phyloP scores from a whole-genome alignment of 129 eudicot species.

The Arctium lappa region DNA sequence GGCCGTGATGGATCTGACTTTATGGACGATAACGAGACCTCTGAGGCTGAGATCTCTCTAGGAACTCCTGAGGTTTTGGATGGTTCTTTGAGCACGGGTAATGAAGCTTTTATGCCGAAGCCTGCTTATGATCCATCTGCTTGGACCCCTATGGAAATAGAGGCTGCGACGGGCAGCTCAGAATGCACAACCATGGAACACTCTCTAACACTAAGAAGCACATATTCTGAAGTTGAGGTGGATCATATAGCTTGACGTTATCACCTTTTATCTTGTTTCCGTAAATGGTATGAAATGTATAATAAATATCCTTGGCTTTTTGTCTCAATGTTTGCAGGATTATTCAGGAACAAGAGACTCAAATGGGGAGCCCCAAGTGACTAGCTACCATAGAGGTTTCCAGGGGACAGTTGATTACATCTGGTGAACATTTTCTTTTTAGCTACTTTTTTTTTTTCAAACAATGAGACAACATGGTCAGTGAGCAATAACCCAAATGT shows the following conservation, averaged over 20 bases:
- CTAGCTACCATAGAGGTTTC: slow-evolving; percentile 86
- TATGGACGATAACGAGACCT: slow-evolving; percentile 20
- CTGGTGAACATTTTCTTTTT: slow-evolving; percentile 49
- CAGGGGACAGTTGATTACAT: slow-evolving; percentile 93
- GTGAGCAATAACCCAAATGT: too few species aligned
- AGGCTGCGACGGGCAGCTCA: slow-evolving; percentile 72
- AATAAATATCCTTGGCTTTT: not conserved
- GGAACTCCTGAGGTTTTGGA: slow-evolving; percentile 17
- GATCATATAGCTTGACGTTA: not conserved
- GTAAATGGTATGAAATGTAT: not conserved
- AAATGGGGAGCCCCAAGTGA: slow-evolving; percentile 80
- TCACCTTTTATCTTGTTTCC: slow-evolving; percentile 6
- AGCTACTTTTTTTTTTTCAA: not conserved
- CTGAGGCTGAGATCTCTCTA: slow-evolving; percentile 1
- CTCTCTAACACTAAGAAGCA: slow-evolving; percentile 59
- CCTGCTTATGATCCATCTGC: slow-evolving; percentile 50
- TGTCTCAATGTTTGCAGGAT: slow-evolving; percentile 46
- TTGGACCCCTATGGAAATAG: slow-evolving; percentile 92
- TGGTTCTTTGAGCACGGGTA: slow-evolving; percentile 19
- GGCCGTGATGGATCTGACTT: slow-evolving; percentile 27
- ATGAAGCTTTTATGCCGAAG: slow-evolving; percentile 28
- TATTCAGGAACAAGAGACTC: slow-evolving; percentile 72
- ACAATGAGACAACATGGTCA: not conserved
- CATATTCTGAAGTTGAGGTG: slow-evolving; percentile 88
- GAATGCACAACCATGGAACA: slow-evolving; percentile 67